Conservation (phyloP, 1,139 yeast species). For the Pichia norvegensis region DNA sequence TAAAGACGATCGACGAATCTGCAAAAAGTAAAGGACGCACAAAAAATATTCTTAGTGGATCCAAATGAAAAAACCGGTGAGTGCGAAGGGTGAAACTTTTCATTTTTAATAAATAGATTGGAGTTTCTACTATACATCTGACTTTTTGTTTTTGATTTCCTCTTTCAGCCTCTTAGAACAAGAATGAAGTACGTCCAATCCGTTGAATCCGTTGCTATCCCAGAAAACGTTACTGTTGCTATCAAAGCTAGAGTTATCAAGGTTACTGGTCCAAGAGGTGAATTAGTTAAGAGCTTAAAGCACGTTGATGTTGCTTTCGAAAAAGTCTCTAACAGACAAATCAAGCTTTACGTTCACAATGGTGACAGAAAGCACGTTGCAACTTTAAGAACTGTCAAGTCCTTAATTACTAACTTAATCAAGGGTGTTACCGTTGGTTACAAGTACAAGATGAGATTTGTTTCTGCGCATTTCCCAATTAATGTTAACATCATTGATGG, state of each 20-base stretch:
- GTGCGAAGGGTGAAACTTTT: background rate
- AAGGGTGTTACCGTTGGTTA: conserved; percentile 99
- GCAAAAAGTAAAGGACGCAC: background rate
- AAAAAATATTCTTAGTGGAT: background rate
- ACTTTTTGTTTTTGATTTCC: background rate
- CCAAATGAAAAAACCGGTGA: background rate
- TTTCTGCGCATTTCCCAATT: conserved; percentile 99
- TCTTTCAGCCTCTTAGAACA: background rate
- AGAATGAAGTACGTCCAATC: conserved; percentile 91
- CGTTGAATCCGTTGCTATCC: conserved; percentile 84
- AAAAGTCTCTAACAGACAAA: conserved; percentile 62
- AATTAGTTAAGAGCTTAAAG: conserved; percentile 80
- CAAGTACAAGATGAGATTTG: conserved; percentile 99
- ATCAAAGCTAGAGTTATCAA: conserved; percentile 88
- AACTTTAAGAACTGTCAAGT: conserved; percentile 97
- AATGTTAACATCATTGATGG: conserved; percentile 77
- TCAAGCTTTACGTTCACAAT: conserved; percentile 91
- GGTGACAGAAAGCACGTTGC: conserved; percentile 99
- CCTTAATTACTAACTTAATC: conserved; percentile 87
- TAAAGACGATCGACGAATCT: conserved; percentile 3
- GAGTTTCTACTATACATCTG: background rate
- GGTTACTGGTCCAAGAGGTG: conserved; percentile 99
- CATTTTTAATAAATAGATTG: background rate
- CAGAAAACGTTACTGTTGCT: conserved; percentile 87
- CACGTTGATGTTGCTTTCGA: conserved; percentile 92